Evolutionary conservation across 768 basidiomycete species (phyloP).

Genomic region (Tylopilus felleus): DNA sequence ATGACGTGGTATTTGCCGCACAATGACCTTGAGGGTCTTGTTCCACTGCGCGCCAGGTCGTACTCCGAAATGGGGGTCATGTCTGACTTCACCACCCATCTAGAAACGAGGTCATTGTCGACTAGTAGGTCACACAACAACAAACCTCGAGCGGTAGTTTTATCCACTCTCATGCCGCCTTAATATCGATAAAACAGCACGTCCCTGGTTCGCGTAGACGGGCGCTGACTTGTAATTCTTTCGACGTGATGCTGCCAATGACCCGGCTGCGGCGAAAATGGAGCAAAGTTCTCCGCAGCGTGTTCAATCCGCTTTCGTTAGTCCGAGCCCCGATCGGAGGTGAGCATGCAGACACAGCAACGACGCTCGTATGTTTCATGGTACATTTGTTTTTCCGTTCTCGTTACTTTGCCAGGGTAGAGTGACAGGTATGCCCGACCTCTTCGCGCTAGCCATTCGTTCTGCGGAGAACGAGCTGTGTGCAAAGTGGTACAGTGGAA

Average conservation of each 20-base stretch:
- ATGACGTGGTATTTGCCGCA: too few species aligned
- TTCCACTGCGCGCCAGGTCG: conserved; percentile 27
- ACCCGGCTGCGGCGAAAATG: background rate
- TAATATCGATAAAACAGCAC: background rate
- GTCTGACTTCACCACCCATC: too few species aligned
- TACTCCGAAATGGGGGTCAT: too few species aligned
- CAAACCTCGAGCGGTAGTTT: background rate
- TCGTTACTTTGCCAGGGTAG: background rate
- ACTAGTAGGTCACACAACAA: background rate
- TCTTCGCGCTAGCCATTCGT: too few species aligned
- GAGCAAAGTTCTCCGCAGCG: background rate
- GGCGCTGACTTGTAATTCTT: background rate
- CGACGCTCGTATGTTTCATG: background rate
- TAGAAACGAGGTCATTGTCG: background rate
- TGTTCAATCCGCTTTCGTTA: background rate
- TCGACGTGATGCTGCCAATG: background rate
- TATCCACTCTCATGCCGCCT: background rate
- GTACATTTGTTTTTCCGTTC: background rate
- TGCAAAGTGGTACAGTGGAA: background rate
- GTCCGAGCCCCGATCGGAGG: background rate
- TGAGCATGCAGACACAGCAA: background rate
- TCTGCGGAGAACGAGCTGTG: background rate
- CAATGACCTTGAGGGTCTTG: too few species aligned
- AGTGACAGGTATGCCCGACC: too few species aligned
- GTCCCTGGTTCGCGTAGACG: background rate